A percentile compares a stretch with the other conserved stretches of the same genome.
phyloP scores from a whole-genome alignment of 345 rosid genomes.

The Acer campestre region DNA sequence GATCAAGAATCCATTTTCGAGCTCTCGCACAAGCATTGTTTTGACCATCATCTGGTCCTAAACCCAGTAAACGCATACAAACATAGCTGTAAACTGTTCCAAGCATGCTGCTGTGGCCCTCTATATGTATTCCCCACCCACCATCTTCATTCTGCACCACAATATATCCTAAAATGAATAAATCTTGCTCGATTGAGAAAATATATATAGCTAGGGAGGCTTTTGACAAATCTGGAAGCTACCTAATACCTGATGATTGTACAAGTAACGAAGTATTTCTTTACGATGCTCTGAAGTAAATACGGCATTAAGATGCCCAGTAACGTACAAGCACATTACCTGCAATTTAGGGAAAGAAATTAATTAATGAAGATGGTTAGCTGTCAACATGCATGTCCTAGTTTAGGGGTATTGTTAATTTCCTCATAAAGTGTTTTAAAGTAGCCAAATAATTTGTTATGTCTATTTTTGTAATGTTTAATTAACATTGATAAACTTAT shows the following conservation, averaged over 20 bases:
- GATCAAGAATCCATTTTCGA: constrained; percentile 42
- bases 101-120: constrained; percentile 42
- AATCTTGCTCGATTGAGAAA: no score
- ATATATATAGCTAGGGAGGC: not conserved
- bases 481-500: no score
- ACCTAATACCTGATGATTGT: constrained; percentile 41
- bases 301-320: constrained; percentile 43
- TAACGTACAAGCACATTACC: constrained; percentile 46
- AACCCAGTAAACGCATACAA: constrained; percentile 41
- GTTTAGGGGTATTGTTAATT: no score
- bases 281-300: constrained; percentile 40
- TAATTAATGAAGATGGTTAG: not conserved
- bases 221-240: not conserved
- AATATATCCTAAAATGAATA: not conserved
- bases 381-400: not conserved
- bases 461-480: no score
- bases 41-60: constrained; percentile 41
- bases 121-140: constrained; percentile 42
- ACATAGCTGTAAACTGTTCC: constrained; percentile 38
- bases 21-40: constrained; percentile 32
- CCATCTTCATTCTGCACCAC: constrained; percentile 40
- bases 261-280: constrained; percentile 54
- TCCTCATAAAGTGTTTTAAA: no score
- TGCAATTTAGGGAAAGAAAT: constrained; percentile 1
- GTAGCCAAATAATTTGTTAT: no score